Evolutionary conservation across 2,329 filamentous ascomycete genomes (phyloP), one percentile per base, ranked within the genome.

Genomic region (Beauveria varroae): DNA sequence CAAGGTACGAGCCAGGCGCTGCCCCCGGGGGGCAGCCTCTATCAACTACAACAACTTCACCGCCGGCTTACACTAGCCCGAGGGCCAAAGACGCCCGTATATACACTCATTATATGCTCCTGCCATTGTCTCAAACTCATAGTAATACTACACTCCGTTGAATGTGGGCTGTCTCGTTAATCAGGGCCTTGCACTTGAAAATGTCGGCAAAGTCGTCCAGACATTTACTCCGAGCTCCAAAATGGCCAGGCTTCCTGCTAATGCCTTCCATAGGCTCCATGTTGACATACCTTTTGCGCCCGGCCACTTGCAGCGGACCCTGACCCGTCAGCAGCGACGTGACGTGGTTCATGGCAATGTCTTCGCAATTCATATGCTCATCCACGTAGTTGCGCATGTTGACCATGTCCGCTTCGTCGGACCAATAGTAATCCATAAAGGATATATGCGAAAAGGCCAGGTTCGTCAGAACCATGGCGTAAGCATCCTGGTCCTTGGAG

Each of bases 311-410:
- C 18, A 76, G 65, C 0, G 74, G 74, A 0, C 73, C 72, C n/a
- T 68, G 64, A 9, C 73, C 68, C 0, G 74, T 75, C 34, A 76
- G 62, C 22, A 71, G 64, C 3, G 71, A 70, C 6, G 69, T 65
- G 40, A 76, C 64, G 47, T 69, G 75, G 66, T 76, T 76, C 62
- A 76, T 62, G 18, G 72, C 74, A 63, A 76, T 70, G 57, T 76
- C 74, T 62, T 76, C 74, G 68, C 74, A 76, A 65, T 76, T 76
- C 67, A 74, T 71, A 49, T 71, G 67, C 20, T 71, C 62, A 20
- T 76, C 74, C 18, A 76, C 73, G 62, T 75, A 74, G 1, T 70
- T 64, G 3, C 74, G 72, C 20, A 76, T 68, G 49, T 65, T 67
- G 9, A 65, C 67, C 65, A 71, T 68, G 47, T 66, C 59, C 2